Evolutionary conservation across 1,139 yeast genomes (phyloP).

Genomic region (Geotrichum macrosporum): DNA sequence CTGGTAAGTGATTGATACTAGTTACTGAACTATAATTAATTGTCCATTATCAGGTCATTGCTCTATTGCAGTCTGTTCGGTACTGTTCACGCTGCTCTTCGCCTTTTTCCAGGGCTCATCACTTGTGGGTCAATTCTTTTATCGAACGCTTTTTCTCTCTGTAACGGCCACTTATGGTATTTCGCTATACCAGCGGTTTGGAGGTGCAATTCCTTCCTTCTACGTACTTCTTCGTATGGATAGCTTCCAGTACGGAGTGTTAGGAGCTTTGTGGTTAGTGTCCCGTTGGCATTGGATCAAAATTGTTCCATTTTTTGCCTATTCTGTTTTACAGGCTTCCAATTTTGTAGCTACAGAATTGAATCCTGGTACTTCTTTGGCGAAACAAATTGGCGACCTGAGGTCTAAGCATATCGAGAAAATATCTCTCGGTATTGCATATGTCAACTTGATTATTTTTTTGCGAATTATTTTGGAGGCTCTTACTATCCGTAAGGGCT

Average conservation of each 20-base stretch:
- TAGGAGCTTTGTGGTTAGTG: slow-evolving; percentile 55
- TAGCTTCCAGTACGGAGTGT: slow-evolving; percentile 54
- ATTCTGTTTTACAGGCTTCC: slow-evolving; percentile 65
- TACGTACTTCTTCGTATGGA: slow-evolving; percentile 50
- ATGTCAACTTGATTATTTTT: slow-evolving; percentile 58
- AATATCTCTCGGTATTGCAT: slow-evolving; percentile 62
- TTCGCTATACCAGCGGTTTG: slow-evolving; percentile 53
- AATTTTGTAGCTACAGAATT: slow-evolving; percentile 56
- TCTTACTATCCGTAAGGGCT: slow-evolving; percentile 56
- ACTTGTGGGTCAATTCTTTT: slow-evolving; percentile 38
- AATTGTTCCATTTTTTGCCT: slow-evolving; percentile 58
- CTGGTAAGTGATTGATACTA: slow-evolving; percentile 2
- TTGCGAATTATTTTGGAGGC: slow-evolving; percentile 49
- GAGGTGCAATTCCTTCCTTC: slow-evolving; percentile 36
- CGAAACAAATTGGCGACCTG: slow-evolving; percentile 42
- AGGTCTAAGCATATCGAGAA: slow-evolving; percentile 55
- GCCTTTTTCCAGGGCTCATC: slow-evolving; percentile 23
- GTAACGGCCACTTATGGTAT: slow-evolving; percentile 68
- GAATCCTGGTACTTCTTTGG: slow-evolving; percentile 52
- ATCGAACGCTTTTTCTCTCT: slow-evolving; percentile 59
- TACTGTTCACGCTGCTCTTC: slow-evolving; percentile 21
- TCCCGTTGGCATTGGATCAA: slow-evolving; percentile 51
- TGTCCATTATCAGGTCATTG: slow-evolving; percentile 21
- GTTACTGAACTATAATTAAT: background rate
- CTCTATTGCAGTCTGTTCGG: slow-evolving; percentile 18